Evolutionary conservation across 352 stramenopile genomes (phyloP).

Genomic region (Pythium phragmiticola): DNA sequence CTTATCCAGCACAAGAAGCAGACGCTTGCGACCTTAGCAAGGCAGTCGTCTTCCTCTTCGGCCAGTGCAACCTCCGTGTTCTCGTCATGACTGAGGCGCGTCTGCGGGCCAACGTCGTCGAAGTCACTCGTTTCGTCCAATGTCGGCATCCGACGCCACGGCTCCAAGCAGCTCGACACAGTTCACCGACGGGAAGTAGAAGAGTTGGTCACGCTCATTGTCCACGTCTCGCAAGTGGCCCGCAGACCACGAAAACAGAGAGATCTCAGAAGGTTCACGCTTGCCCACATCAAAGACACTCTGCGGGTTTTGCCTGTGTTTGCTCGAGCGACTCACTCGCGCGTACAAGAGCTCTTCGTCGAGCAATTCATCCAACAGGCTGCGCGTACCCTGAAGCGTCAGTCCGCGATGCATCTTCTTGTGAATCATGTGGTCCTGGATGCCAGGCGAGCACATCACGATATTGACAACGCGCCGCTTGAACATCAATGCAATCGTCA

Average conservation of each 20-base stretch:
- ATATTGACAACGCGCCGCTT: conserved; percentile 85
- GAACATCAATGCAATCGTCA: conserved; percentile 45
- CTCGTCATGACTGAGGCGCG: conserved; percentile 17
- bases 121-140: conserved; percentile 22
- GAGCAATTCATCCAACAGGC: conserved; percentile 66
- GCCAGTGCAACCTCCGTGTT: conserved; percentile 25
- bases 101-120: background rate
- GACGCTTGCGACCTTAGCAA: conserved; percentile 50
- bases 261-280: conserved; percentile 13
- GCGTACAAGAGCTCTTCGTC: conserved; percentile 61
- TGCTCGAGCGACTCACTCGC: conserved; percentile 31
- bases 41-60: conserved; percentile 27
- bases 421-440: conserved; percentile 56
- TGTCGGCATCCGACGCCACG: conserved; percentile 53
- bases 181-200: conserved; percentile 77
- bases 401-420: conserved; percentile 72
- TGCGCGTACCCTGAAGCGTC: conserved; percentile 67
- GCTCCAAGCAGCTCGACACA: conserved; percentile 75
- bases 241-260: conserved; percentile 29
- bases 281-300: conserved; percentile 28
- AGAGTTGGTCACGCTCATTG: conserved; percentile 44
- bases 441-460: conserved; percentile 69
- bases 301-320: conserved; percentile 11
- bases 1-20: conserved; percentile 81
- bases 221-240: conserved; percentile 55